phyloP scores from a whole-genome alignment of 2,329 filamentous ascomycete species.

The Simplicillium aogashimaense region DNA sequence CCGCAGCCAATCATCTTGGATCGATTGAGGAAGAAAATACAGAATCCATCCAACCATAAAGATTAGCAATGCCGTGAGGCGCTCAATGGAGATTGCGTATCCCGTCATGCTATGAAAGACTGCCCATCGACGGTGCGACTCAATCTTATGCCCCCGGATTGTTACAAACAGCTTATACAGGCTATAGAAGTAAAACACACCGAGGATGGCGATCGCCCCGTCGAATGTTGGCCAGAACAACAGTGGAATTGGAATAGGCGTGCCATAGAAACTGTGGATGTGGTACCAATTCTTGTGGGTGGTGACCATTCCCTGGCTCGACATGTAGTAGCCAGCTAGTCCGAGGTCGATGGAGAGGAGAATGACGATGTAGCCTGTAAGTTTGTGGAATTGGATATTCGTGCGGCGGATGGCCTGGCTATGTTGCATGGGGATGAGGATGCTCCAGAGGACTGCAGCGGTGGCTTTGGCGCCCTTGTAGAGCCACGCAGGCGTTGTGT shows the following conservation, averaged over 20 bases:
- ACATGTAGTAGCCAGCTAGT: conserved; percentile 1
- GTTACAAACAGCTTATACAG: conserved; percentile 1
- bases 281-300: not conserved
- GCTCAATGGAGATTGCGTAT: conserved; percentile 2
- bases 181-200: conserved; percentile 1
- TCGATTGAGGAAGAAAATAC: too few relatives aligned
- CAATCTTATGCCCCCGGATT: not conserved
- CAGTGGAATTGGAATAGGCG: not conserved
- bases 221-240: conserved; percentile 1
- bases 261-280: too few relatives aligned
- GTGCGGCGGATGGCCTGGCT: not conserved
- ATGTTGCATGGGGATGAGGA: not conserved
- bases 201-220: not conserved
- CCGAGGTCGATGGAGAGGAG: not conserved
- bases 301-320: not conserved
- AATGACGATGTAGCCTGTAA: conserved; percentile 1
- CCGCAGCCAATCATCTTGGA: not conserved
- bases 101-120: conserved; percentile 3
- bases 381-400: not conserved
- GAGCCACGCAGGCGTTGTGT: conserved; percentile 1
- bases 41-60: not conserved
- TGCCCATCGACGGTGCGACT: conserved; percentile 1
- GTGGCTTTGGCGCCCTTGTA: conserved; percentile 2
- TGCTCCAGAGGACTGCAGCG: not conserved
- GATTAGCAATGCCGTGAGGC: not conserved